phyloP scores from a whole-genome alignment of 306 rosid genomes.

The Urtica urens region DNA sequence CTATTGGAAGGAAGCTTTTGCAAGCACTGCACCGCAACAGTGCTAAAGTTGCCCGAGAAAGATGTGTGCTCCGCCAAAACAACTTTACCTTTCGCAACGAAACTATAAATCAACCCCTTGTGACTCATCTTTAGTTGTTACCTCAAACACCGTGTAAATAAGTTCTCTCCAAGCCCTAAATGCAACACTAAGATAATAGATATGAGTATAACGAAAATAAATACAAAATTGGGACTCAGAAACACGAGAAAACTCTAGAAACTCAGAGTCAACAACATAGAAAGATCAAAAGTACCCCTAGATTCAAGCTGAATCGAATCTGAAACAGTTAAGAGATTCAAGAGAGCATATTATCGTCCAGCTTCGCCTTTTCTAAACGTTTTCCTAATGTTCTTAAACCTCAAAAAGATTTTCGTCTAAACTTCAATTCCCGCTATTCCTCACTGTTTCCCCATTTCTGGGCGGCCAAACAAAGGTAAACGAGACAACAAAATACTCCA shows the following conservation, averaged over 20 bases:
- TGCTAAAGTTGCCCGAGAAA: constrained; percentile 84
- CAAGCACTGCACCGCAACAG: constrained; percentile 94
- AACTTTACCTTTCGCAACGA: constrained; percentile 81
- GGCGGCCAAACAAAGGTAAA: constrained; percentile 5
- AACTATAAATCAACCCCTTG: constrained; percentile 84
- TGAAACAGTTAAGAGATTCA: too few species aligned
- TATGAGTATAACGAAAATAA: not conserved
- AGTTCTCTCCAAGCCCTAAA: constrained; percentile 19
- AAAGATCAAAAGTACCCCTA: not conserved
- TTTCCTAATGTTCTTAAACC: too few species aligned
- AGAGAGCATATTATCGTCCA: too few species aligned
- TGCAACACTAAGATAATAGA: constrained; percentile 10
- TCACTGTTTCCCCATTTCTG: constrained; percentile 1
- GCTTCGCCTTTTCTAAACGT: too few species aligned
- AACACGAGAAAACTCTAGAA: not conserved
- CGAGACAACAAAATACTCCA: not conserved
- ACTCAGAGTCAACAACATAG: not conserved
- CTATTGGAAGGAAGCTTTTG: constrained; percentile 77
- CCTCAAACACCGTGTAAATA: constrained; percentile 6
- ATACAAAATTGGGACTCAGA: constrained; percentile 1
- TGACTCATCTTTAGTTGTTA: constrained; percentile 53
- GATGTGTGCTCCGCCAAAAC: constrained; percentile 91
- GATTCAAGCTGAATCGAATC: not conserved
- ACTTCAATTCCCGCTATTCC: too few species aligned
- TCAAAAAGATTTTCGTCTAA: too few species aligned